Conservation (phyloP, 176 grass and related monocot species). For the Thinopyrum elongatum region DNA sequence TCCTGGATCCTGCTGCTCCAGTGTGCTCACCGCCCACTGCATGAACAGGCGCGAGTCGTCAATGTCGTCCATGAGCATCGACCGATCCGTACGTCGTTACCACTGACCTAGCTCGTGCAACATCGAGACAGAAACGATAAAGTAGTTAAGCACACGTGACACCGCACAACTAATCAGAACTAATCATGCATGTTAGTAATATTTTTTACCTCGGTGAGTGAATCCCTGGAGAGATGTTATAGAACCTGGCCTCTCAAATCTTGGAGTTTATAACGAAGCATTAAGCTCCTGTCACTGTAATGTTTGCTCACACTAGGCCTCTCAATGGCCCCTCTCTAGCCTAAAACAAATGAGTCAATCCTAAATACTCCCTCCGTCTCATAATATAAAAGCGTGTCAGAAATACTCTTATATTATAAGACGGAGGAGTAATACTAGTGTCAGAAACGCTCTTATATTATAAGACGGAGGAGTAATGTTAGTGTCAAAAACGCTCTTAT, state of each 20-base stretch:
- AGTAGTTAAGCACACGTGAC: neutral
- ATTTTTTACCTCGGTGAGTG: neutral
- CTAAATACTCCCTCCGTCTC: no score
- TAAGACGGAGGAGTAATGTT: no score
- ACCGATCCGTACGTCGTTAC: neutral
- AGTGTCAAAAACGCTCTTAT: no score
- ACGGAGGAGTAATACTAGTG: no score
- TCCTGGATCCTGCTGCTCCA: neutral
- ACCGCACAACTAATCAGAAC: neutral
- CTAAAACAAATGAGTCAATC: neutral
- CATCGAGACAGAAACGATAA: neutral
- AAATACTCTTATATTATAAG: no score
- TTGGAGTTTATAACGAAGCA: neutral
- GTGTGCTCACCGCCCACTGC: slow-evolving; percentile 34
- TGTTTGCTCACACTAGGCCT: neutral
- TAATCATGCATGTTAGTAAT: neutral
- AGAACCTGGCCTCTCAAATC: neutral
- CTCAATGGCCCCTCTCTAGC: neutral
- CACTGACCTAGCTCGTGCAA: neutral
- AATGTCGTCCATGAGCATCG: neutral
- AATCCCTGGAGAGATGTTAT: neutral
- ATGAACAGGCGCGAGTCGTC: slow-evolving; percentile 30
- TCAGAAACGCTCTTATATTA: no score
- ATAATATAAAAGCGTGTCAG: no score
- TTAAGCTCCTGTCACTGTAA: neutral